Evolutionary conservation across 2,329 filamentous ascomycete genomes (phyloP), one percentile per base, ranked within the genome.

Genomic region (Bipolaris victoriae): DNA sequence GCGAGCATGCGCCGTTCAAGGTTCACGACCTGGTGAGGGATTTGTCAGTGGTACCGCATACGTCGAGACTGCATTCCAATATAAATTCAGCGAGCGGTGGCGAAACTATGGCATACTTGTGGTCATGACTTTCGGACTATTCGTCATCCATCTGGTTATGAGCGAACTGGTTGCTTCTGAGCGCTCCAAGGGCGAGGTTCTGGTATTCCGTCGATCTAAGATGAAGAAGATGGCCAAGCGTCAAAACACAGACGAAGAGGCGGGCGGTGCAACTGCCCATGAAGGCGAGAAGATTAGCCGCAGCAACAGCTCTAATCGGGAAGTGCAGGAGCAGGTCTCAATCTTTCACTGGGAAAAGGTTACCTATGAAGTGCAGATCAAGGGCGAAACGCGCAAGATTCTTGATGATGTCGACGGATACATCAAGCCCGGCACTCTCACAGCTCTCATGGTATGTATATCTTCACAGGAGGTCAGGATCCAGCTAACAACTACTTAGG

Each of bases 381-480:
- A 69, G 66, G 79, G 77, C 18, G 80, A 80, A 43, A 70, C 76
- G 0, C 76, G 82, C 18, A 72, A 78, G 45, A 74, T 87, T 13
- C 71, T 87, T 3, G 81, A 86, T 51, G 67, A 82, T 46, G 81
- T 86, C 4, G 77, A 77, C 26, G 84, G 77, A 4, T 86, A 78
- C 77, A 82, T 85, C 5, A 84, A 82, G 60, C 83, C 83, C 2
- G 84, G 83, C 1, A 82, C 79, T 1, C 72, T 85, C 20, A 72
- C 70, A 1, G 68, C 70, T 5, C 62, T 73, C 0, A 73, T 74
- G 73, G 90, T 68, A 64, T 39, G 51, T 29, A 22, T 96, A 13
- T 89, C 93, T 70, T 91, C 91, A 35, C 24, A 96, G 90, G 89
- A 91, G 96, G 52, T 92, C 93, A 91, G 92, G 4, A 91, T 91